phyloP scores from a whole-genome alignment of 2,329 filamentous ascomycete species.

The Ophiostoma sp. region DNA sequence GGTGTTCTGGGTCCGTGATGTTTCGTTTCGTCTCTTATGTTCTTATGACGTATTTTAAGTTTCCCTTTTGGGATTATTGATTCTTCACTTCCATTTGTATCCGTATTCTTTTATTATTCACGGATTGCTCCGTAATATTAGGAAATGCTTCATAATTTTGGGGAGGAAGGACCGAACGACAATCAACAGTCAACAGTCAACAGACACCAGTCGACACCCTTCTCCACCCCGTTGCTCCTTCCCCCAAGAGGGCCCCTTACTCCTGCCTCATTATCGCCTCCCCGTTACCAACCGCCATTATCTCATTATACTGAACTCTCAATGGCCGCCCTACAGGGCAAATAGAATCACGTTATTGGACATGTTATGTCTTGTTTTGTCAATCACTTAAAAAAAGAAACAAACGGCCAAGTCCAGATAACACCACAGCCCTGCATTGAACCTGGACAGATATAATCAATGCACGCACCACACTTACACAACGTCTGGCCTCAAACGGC shows the following conservation, averaged over 20 bases:
- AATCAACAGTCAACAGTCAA: not conserved
- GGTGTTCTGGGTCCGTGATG: not conserved
- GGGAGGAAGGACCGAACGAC: not conserved
- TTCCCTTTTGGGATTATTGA: not conserved
- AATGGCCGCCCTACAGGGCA: conserved; percentile 29
- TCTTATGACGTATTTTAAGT: conserved; percentile 6
- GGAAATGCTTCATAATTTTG: not conserved
- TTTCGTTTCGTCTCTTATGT: not conserved
- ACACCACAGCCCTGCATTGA: not conserved
- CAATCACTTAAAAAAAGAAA: not conserved
- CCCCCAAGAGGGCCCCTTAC: not conserved
- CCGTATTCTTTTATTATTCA: not conserved
- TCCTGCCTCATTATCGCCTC: conserved; percentile 9
- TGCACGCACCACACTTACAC: not conserved
- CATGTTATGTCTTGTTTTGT: not conserved
- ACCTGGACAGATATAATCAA: not conserved
- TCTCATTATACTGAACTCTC: not conserved
- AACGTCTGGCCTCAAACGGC: not conserved
- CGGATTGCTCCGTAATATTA: not conserved
- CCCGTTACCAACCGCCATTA: conserved; percentile 7
- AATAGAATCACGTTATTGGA: not conserved
- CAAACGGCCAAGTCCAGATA: not conserved
- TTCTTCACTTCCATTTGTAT: not conserved
- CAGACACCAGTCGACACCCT: not conserved
- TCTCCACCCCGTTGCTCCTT: not conserved